These are phyloP conservation scores for Mastigamoeba balamuthi DNA, from an alignment of 78 protist genomes.

Conservation along the genomic window DNA sequence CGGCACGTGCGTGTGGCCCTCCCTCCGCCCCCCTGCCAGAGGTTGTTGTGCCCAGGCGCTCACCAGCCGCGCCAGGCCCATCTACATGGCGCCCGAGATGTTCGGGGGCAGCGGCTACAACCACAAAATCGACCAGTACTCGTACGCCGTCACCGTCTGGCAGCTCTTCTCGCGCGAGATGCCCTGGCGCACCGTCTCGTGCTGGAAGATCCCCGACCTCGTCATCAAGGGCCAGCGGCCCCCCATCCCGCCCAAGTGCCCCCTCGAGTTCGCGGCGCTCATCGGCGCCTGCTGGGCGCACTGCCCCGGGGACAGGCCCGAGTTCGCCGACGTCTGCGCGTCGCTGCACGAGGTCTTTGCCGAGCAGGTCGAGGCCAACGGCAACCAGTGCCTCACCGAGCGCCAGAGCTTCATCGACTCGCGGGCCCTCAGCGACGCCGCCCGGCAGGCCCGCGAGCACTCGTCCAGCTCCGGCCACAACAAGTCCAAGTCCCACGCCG, in stretches of 20 bases:
- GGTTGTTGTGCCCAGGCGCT: too few species aligned
- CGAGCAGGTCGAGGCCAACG: too few species aligned
- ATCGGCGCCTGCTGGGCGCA: neutral
- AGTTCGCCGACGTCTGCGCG: neutral
- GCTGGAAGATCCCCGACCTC: neutral
- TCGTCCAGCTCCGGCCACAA: too few species aligned
- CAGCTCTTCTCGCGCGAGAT: neutral
- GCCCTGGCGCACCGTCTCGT: neutral
- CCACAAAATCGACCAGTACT: neutral
- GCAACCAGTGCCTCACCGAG: too few species aligned
- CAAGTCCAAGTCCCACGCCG: too few species aligned
- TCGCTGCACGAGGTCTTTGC: too few species aligned
- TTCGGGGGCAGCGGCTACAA: too few species aligned
- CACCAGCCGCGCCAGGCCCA: neutral
- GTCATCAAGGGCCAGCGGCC: neutral
- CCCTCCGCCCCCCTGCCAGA: neutral
- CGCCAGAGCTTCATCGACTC: too few species aligned
- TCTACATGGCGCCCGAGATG: neutral
- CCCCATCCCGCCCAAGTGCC: neutral
- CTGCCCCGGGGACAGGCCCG: neutral
- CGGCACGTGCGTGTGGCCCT: neutral
- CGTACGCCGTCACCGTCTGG: neutral
- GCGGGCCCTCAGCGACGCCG: too few species aligned
- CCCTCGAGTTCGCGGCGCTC: neutral
- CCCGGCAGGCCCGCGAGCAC: too few species aligned